These are phyloP conservation scores for Penicillium frequentans DNA, from an alignment of 2,329 filamentous ascomycete species.

Conservation along the genomic window DNA sequence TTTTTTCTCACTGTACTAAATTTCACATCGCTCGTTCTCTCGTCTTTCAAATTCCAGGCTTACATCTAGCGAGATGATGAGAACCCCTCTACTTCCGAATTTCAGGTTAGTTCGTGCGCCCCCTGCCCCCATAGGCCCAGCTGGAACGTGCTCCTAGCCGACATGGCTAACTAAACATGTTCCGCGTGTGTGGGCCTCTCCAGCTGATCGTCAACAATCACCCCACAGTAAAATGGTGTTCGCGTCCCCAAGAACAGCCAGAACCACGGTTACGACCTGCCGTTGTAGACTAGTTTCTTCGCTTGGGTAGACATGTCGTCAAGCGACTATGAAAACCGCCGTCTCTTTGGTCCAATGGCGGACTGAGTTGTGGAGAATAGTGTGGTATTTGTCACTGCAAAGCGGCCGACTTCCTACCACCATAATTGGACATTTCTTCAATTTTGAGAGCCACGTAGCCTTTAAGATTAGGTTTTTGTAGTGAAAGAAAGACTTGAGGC, in stretches of 20 bases:
- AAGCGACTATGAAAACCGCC: neutral
- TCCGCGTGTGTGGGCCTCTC: constrained; percentile 2
- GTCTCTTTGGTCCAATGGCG: neutral
- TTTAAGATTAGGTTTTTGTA: neutral
- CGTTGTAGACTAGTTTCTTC: neutral
- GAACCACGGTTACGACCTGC: neutral
- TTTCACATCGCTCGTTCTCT: too few species aligned
- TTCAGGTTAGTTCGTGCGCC: neutral
- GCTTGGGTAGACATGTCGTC: neutral
- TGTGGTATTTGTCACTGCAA: constrained; percentile 6
- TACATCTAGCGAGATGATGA: neutral
- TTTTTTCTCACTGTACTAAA: neutral
- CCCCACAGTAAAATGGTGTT: constrained; percentile 1
- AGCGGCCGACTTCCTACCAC: constrained; percentile 5
- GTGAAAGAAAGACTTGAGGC: neutral
- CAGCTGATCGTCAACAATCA: constrained; percentile 1
- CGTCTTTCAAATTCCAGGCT: too few species aligned
- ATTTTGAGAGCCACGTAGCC: constrained; percentile 4
- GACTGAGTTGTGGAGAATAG: constrained; percentile 3
- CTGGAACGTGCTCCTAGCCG: constrained; percentile 8
- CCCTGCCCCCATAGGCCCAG: neutral
- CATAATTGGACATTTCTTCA: neutral
- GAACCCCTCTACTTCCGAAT: neutral
- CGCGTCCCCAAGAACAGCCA: neutral
- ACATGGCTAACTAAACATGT: constrained; percentile 2